These are phyloP conservation scores for Elongisporangium undulatum DNA, from an alignment of 352 stramenopile species.

Conservation along the genomic window DNA sequence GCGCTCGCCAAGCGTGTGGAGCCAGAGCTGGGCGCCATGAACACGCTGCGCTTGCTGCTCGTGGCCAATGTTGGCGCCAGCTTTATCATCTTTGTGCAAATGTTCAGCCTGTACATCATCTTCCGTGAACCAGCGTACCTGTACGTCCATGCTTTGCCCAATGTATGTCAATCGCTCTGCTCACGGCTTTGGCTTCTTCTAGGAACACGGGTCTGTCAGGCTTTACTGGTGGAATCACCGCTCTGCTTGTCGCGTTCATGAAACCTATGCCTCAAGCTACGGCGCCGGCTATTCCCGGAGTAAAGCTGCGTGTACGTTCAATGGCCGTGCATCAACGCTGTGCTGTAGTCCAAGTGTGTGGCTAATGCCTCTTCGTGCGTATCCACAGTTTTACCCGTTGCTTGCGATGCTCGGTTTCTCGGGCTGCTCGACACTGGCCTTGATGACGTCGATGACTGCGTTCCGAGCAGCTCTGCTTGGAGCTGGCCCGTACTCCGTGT, in stretches of 20 bases:
- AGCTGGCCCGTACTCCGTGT: constrained; percentile 65
- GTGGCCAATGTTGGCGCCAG: constrained; percentile 70
- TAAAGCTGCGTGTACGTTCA: constrained; percentile 58
- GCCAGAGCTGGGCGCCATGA: constrained; percentile 54
- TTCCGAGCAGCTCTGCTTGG: constrained; percentile 54
- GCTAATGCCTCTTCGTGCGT: constrained; percentile 1
- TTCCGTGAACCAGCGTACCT: constrained; percentile 75
- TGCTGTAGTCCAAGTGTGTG: constrained; percentile 5
- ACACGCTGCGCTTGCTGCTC: constrained; percentile 61
- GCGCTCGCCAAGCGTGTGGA: constrained; percentile 76
- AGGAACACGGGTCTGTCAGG: constrained; percentile 72
- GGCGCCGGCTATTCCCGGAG: constrained; percentile 39
- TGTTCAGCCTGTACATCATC: constrained; percentile 82
- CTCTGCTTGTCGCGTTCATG: constrained; percentile 78
- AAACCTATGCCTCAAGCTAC: constrained; percentile 63
- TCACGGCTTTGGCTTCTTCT: background rate
- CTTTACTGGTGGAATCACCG: constrained; percentile 73
- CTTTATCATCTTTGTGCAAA: constrained; percentile 72
- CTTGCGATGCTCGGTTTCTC: constrained; percentile 43
- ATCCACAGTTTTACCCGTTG: constrained; percentile 64
- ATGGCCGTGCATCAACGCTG: background rate
- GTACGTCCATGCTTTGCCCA: constrained; percentile 25
- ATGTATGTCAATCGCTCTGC: background rate
- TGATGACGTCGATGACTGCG: constrained; percentile 25
- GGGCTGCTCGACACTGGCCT: constrained; percentile 35